Base-by-base conservation (phyloP, 768 basidiomycete species). In the Ramaria sp. region DNA sequence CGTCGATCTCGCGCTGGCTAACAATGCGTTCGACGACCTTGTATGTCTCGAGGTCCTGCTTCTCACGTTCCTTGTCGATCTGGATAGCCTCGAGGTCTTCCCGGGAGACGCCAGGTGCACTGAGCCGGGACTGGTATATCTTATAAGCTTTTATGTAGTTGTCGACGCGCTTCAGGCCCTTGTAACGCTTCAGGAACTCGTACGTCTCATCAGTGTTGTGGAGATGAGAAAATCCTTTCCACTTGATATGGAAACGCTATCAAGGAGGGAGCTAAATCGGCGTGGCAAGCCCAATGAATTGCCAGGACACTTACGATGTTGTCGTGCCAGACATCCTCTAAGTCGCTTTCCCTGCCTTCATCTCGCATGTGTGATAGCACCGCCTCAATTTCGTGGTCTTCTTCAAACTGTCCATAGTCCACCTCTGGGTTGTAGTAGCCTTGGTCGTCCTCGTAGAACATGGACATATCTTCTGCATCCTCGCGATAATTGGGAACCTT, bases 181-280 rank as follows among this genome's bases (percentile, higher is more conserved):
- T 89, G 80, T 88, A 98, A 24, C 88, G 82, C 70, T 95, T 97
- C 59, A 98, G 75, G 70, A 95, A 97, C 66, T 92, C 86, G 74
- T 97, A 96, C 15, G 86, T 86, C 71, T 99, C 96, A 67, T 98
- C 95, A n/a, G 96, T 99, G 67, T 99, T 97, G 75, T 98, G 96
- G 15, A 98, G 78, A 68, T 98, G 95, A 10, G 93, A 96, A 70
- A 93, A 98, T 63, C 83, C 84, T 71, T 98, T 97, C 96, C 96
- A 99, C 71, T 99, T 99, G 76, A 99, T 93, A 68, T 97, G 92
- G 76, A 88, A 99, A 52, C 93, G 92, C 93, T 96, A 66, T 37
- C 3, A 62, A 20, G 53, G 24, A 55, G 54, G 43, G 31, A 41
- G 65, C 31, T 61, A 66, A 59, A 2, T 13, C 9, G 13, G 34